Base-by-base conservation (phyloP, 805 yeast genomes). In the Candida sakaeoensis region DNA sequence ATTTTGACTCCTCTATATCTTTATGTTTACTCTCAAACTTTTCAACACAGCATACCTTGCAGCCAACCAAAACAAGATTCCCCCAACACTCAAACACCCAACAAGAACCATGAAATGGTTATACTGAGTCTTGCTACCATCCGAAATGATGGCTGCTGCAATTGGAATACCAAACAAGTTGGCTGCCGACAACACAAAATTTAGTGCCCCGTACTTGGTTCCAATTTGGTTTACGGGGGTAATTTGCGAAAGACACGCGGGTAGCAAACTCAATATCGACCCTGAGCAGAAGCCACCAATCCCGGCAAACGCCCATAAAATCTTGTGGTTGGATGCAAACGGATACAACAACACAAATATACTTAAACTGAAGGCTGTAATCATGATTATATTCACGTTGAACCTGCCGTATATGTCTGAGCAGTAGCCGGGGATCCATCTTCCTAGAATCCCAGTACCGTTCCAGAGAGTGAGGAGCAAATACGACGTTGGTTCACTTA, bases 221-320 rank as follows among this genome's bases (percentile, higher is more conserved):
- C 70, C 70, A 42, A 65, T 59, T 35, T 63, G 58, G 33, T 57
- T 53, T 9, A 60, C 70, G 6, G 58, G 57, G 4, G 81, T 74
- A 22, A 84, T 76, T 35, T 75, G 77, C 0, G 85, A 77, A 15
- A 82, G 70, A 47, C 90, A 82, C 3, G 65, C 53, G 2, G 72
- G 70, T 14, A 66, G 49, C 50, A 65, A 51, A 28, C 66, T 54
- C 34, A 63, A 52, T 25, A 65, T 61, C 31, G 63, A 55, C 3
- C 66, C 65, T 47, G 54, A 55, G 41, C 59, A 61, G 37, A 52
- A 60, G 1, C 72, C 72, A 18, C 61, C 66, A 19, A 63, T 30
- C 4, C 54, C 60, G 1, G 68, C 55, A 49, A 61, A 65, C 6
- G 54, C 60, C 45, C 54, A 65, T 9, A 65, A 47, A 1, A 56